Evolutionary conservation across 148 eudicot species (phyloP).

Genomic region (Hydrangea macrophylla): DNA sequence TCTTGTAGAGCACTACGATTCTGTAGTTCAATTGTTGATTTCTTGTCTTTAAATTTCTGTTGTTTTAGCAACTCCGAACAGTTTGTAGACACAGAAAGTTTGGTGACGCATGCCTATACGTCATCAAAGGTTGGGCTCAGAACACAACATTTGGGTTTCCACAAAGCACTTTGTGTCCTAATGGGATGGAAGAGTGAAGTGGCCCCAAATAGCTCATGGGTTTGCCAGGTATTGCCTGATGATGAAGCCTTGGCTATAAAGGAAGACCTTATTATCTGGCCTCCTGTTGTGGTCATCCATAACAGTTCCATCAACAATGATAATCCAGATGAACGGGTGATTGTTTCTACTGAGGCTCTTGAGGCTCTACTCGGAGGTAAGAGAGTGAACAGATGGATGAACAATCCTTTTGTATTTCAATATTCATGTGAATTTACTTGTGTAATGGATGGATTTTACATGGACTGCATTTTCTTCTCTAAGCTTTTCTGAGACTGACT

Average conservation of each 20-base stretch:
- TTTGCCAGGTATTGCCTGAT: slow-evolving; percentile 36
- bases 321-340: slow-evolving; percentile 32
- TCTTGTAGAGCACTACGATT: not conserved
- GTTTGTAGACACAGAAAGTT: slow-evolving; percentile 43
- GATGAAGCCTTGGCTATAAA: slow-evolving; percentile 32
- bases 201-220: slow-evolving; percentile 33
- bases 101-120: slow-evolving; percentile 51
- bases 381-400: slow-evolving; percentile 5
- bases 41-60: slow-evolving; percentile 7
- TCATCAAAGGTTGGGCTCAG: slow-evolving; percentile 50
- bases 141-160: slow-evolving; percentile 58
- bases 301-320: slow-evolving; percentile 25
- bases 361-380: slow-evolving; percentile 42
- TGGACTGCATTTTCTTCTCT: not conserved
- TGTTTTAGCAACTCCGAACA: slow-evolving; percentile 40
- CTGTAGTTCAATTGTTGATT: slow-evolving; percentile 1
- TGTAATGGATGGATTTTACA: not conserved
- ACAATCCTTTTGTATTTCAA: not conserved
- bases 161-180: slow-evolving; percentile 57
- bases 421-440: not conserved
- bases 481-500: too few species aligned
- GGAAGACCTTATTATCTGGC: slow-evolving; percentile 66
- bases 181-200: slow-evolving; percentile 60
- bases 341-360: slow-evolving; percentile 29
- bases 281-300: slow-evolving; percentile 58